Base-by-base conservation (phyloP, 2,329 filamentous ascomycete species). In the Scedosporium aurantiacum region DNA sequence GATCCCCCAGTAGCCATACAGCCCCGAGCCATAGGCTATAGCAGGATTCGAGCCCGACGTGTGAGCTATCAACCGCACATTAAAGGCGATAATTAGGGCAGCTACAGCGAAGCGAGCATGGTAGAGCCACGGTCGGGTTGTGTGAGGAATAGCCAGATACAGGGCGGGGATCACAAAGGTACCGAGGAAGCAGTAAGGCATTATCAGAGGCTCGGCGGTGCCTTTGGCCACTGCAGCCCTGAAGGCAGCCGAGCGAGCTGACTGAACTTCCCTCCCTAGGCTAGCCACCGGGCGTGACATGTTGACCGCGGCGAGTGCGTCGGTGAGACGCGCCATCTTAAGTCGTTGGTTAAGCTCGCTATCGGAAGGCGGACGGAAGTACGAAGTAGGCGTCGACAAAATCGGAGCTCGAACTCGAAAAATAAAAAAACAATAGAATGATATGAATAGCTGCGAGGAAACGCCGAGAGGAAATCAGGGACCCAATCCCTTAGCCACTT, bases 81-180 rank as follows among this genome's bases (percentile, higher is more conserved):
- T 77, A 63, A 81, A 78, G 18, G 66, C 67, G 32, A 76, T 60
- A 40, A 80, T 71, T 7, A 73, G 67, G 6, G 71, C 74, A 61
- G 81, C 70, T 21, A 86, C 74, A 12, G 77, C 70, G 77, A 80
- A 85, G 58, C 73, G 67, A 37, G 76, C 74, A 7, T 67, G 72
- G 65, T 81, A 82, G 10, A 84, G 65, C 78, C 78, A 81, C 4
- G 76, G 76, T 7, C 77, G 73, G 1, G 73, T 70, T 37, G 70
- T 73, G 66, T 86, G 82, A 1, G 82, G 81, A 63, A 86, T 74
- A 57, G 78, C 71, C 14, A 87, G 75, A 69, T 84, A 87, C 3
- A 82, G 64, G 1, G 78, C 69, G 0, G 82, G 80, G 2, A 87
- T 61, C 50, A 83, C 57, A 54, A 80, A 73, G 28, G 75, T 67